Evolutionary conservation across 192 early-diverging fungal species (phyloP).

Genomic region (Podila horticola): DNA sequence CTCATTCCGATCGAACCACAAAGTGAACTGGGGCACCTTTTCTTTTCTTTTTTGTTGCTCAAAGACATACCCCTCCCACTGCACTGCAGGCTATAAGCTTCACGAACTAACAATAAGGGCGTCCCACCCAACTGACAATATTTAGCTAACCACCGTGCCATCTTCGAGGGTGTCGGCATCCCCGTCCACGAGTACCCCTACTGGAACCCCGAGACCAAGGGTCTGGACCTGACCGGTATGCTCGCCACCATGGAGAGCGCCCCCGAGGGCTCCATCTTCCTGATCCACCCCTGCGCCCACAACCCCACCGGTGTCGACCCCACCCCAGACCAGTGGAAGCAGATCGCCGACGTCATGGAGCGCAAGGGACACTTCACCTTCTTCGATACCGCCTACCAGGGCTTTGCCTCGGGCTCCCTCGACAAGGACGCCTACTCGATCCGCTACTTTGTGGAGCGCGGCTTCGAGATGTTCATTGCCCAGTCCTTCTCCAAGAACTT

Average conservation of each 20-base stretch:
- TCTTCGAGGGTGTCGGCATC: conserved; percentile 89
- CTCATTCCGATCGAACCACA: background rate
- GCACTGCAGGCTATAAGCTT: conserved; percentile 2
- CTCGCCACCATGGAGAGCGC: conserved; percentile 74
- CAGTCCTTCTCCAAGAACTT: conserved; percentile 99
- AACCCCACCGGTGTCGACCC: conserved; percentile 99
- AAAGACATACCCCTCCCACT: background rate
- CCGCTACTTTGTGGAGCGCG: conserved; percentile 91
- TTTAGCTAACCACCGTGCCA: conserved; percentile 87
- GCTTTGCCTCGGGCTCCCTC: conserved; percentile 94
- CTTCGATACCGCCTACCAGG: conserved; percentile 99
- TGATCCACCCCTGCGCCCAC: conserved; percentile 97
- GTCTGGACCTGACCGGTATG: conserved; percentile 85
- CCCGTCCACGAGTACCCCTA: conserved; percentile 89
- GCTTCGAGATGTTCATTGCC: conserved; percentile 90
- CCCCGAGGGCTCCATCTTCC: conserved; percentile 81
- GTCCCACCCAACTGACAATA: background rate
- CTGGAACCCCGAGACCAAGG: conserved; percentile 83
- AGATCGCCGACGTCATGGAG: conserved; percentile 86
- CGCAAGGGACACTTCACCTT: conserved; percentile 88
- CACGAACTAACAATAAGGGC: background rate
- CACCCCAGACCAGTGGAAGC: conserved; percentile 91
- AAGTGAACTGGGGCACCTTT: no score
- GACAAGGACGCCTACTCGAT: conserved; percentile 93
- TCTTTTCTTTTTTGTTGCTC: no score